Percentiles rank a stretch among this genome's conserved stretches.
Conservation (phyloP, 495 filamentous ascomycete species). For the Penicillium cataractarum region DNA sequence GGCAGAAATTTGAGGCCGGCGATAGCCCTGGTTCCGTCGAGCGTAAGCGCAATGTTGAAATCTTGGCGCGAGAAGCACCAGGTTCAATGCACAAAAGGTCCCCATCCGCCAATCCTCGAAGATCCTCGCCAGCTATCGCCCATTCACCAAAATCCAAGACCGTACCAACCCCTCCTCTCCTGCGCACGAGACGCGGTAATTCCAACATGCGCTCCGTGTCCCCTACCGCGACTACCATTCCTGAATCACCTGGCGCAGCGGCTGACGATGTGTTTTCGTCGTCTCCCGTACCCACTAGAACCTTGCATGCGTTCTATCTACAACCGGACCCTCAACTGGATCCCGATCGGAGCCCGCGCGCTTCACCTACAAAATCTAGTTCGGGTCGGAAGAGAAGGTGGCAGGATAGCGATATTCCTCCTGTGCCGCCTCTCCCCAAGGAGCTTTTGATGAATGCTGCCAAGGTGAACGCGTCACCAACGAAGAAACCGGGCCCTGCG, state of each 20-base stretch:
- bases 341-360: constrained; percentile 25
- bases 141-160: constrained; percentile 30
- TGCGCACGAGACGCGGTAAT: constrained; percentile 33
- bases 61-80: constrained; percentile 16
- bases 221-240: constrained; percentile 8
- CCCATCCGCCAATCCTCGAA: constrained; percentile 21
- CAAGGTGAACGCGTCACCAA: constrained; percentile 39
- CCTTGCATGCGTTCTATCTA: constrained; percentile 30
- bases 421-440: constrained; percentile 48
- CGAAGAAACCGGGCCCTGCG: constrained; percentile 24
- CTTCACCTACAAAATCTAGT: constrained; percentile 20
- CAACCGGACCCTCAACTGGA: constrained; percentile 28
- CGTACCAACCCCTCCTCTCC: constrained; percentile 21
- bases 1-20: constrained; percentile 40
- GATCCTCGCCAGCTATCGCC: constrained; percentile 19
- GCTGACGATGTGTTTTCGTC: constrained; percentile 29
- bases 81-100: constrained; percentile 23
- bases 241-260: constrained; percentile 10
- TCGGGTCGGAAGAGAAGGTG: constrained; percentile 28
- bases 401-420: constrained; percentile 43
- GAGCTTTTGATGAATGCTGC: constrained; percentile 41
- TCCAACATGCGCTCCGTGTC: constrained; percentile 32
- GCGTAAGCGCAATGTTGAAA: constrained; percentile 25
- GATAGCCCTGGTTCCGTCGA: constrained; percentile 48
- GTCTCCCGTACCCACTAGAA: constrained; percentile 23